Evolutionary conservation across 169 alveolate genomes (phyloP), one percentile per base, ranked within the genome.

Genomic region (Plasmodium billcollinsi): DNA sequence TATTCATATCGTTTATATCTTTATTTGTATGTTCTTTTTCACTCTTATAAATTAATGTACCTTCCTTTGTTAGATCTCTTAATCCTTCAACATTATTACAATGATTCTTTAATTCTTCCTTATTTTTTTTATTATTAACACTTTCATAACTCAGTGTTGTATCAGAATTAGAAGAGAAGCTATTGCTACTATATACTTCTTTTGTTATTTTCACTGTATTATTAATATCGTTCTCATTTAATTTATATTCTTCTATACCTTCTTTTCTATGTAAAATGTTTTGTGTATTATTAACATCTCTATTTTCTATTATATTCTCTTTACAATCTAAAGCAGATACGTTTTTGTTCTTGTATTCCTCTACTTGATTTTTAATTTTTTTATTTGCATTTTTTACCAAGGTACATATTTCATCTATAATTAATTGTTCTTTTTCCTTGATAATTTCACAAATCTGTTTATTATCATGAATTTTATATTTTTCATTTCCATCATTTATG

Each of bases 141-240:
- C 56, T 62, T 54, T 12, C 47, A 62, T 62, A 61, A 4, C 63
- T 14, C 5, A 6, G 5, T 15, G 74, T 15, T 2, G 45, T 33
- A n/a, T 52, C 15, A 14, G 58, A 14, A 61, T 74, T 50, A 5
- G 43, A 74, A 4, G 88, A 50, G 56, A 15, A 74, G 11, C 47
- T 58, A 74, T 21, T 74, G 0, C 74, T 59, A 39, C 59, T 52
- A 52, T 74, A 14, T 24, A 61, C 61, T 9, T 61, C 88, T 54
- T 74, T 74, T 9, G 88, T 74, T 59, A 74, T 74, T 50, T 61
- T 61, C 20, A 29, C 62, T 59, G 62, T 59, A 65, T 43, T 66
- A 21, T 56, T 12, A 0, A 45, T 11, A 59, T 65, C 54, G 15
- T 74, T 63, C 4, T 61, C 49, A 14, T 20, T 59, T 15, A 18